Base-by-base conservation (phyloP, 208 protist species). In the Trypanosoma avium region DNA sequence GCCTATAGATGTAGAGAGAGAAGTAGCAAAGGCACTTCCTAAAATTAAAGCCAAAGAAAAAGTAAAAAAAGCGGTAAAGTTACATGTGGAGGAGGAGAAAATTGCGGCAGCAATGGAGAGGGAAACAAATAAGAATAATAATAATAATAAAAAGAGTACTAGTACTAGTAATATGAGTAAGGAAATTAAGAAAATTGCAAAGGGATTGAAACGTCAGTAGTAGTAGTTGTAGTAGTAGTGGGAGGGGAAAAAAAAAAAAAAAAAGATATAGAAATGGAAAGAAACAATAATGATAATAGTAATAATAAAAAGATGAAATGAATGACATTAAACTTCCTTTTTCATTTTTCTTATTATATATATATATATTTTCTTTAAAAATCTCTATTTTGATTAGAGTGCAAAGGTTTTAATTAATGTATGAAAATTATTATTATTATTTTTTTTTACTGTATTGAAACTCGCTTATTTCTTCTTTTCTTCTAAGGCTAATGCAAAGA, bases 1-100 rank as follows among this genome's bases (percentile, higher is more conserved):
- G 76, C 84, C 84, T 9, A 42, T 92, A 19, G 73, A 90, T 36
- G 49, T 90, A 32, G 71, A 79, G 33, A 84, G 82, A 40, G 81
- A 84, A 32, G 36, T 90, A n/a, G 45, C 73, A 47, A 80, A 80
- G 61, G 59, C 52, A 13, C 27, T 59, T 12, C 55, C 58, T 0
- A 65, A 67, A 27, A 27, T 29, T 8, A 65, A 40, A 43, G 57
- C 67, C 4, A 79, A 72, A 32, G 19, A 36, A 2, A 65, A 21
- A 15, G 54, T 21, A 4, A 55, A 42, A 56, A 42, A 50, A 54
- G 74, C 67, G 40, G 36, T 53, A 49, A 40, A 49, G 36, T n/a
- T n/a, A n/a, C n/a, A n/a, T n/a, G n/a, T n/a, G 24, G 55, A 32
- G 38, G 4, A 33, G n/a, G 6, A n/a, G 12, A 50, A 67, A 36